Conservation (phyloP, 164 flowering plant species). For the Umbilicus rupestris region DNA sequence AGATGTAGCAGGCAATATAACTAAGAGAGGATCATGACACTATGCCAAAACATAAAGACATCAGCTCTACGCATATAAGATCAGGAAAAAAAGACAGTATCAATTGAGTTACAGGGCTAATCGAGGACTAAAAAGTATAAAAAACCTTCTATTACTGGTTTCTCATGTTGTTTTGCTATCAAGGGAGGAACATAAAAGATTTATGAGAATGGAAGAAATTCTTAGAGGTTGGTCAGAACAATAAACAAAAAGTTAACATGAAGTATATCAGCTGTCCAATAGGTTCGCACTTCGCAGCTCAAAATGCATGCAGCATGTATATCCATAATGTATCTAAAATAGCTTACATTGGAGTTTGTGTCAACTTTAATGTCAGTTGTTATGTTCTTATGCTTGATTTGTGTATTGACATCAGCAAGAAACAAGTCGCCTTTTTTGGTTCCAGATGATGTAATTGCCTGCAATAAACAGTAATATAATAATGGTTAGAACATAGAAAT, state of each 20-base stretch:
- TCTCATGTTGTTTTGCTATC: too few species aligned
- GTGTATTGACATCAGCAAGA: slow-evolving; percentile 50
- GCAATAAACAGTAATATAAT: slow-evolving; percentile 7
- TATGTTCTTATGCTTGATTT: slow-evolving; percentile 43
- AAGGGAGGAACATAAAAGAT: too few species aligned
- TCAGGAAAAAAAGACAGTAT: too few species aligned
- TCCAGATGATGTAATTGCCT: slow-evolving; percentile 53
- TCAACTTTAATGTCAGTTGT: slow-evolving; percentile 66
- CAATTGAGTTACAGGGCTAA: too few species aligned
- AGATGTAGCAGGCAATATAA: too few species aligned
- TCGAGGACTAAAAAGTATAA: too few species aligned
- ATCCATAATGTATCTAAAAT: not conserved
- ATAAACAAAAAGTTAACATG: not conserved
- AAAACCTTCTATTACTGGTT: too few species aligned
- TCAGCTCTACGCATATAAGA: too few species aligned
- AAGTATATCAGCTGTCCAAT: not conserved
- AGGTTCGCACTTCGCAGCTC: not conserved
- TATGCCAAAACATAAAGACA: too few species aligned
- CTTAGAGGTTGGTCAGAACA: too few species aligned
- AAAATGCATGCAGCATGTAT: not conserved
- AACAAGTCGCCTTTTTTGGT: slow-evolving; percentile 42
- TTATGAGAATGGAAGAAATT: too few species aligned
- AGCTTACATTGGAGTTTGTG: slow-evolving; percentile 46
- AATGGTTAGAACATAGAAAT: not conserved
- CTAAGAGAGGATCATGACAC: too few species aligned